These are phyloP conservation scores for Cyberlindnera xylosilytica DNA, from an alignment of 805 yeast genomes.

Conservation along the genomic window DNA sequence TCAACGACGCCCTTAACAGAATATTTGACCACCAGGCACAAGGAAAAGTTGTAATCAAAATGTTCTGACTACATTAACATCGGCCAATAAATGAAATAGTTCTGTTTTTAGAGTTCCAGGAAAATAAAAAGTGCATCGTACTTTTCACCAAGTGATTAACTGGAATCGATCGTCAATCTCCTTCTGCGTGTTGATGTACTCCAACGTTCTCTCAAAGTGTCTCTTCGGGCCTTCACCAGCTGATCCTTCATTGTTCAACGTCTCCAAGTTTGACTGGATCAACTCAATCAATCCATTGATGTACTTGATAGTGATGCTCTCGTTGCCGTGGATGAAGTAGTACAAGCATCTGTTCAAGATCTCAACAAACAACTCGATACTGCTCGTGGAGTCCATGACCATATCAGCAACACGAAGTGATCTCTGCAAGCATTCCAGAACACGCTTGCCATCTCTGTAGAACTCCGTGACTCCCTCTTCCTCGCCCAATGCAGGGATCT, in stretches of 20 bases:
- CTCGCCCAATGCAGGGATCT: conserved; percentile 45
- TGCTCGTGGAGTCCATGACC: conserved; percentile 76
- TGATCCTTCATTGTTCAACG: conserved; percentile 17
- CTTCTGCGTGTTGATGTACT: conserved; percentile 66
- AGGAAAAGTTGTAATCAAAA: too few relatives aligned
- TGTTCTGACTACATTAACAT: too few relatives aligned
- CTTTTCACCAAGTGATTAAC: conserved; percentile 36
- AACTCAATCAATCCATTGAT: conserved; percentile 85
- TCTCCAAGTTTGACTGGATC: conserved; percentile 57
- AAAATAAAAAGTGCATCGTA: too few relatives aligned
- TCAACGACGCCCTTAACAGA: too few relatives aligned
- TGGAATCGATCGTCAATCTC: conserved; percentile 67
- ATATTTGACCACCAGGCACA: too few relatives aligned
- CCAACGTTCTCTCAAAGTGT: conserved; percentile 70
- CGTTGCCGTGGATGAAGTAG: conserved; percentile 79
- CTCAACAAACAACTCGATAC: conserved; percentile 83
- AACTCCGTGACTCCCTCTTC: conserved; percentile 41
- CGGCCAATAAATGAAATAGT: too few relatives aligned
- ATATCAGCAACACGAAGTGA: conserved; percentile 89
- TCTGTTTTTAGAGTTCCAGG: too few relatives aligned
- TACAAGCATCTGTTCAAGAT: conserved; percentile 83
- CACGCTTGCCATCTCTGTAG: conserved; percentile 61
- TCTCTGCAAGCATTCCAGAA: conserved; percentile 86
- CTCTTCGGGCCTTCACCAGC: conserved; percentile 27
- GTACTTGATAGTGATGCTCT: conserved; percentile 63